Base-by-base conservation (phyloP, 495 filamentous ascomycete species). In the Pyrenula massariospora region DNA sequence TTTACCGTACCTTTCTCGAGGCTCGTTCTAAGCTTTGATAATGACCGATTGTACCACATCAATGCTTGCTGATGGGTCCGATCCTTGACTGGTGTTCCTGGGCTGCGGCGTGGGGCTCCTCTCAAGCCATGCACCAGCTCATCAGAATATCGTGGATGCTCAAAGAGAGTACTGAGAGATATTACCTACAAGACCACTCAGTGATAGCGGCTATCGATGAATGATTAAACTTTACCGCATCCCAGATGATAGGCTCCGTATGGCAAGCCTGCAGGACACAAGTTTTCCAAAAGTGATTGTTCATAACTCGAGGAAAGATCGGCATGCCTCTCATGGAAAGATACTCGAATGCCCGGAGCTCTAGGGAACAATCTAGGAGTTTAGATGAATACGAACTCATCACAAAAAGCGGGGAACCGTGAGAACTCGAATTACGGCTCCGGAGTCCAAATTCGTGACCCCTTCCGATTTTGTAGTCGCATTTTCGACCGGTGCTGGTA, bases 181-280 rank as follows among this genome's bases (percentile, higher is more conserved):
- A 74, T 74, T 58, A 73, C 74, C 52, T 75, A 66, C 22, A 76
- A 65, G 31, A 69, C 65, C 23, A 68, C 63, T 56, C 50, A 20
- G 12, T 54, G n/a, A 42, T 15, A 42, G 31, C 5, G 31, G 5
- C 15, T 15, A 8, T 42, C 31, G 31, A 42, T 42, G 15, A 15
- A 42, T 42, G 31, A 42, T 15, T 42, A 42, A 42, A 42, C 15
- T 15, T 42, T 75, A 82, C 72, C 61, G 78, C 75, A 51, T 77
- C 74, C 55, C 71, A 71, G 22, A 79, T 68, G 2, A 75, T 73
- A 0, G 77, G 76, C 57, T 77, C 73, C 23, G 68, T 62, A 54
- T 73, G 70, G 60, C 72, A 70, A 36, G 73, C 67, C 59, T 78
- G 75, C 25, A 78, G 66, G 19, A 78, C 68, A 19, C 78, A 60